phyloP scores from a whole-genome alignment of 768 basidiomycete genomes.

The Russula ochroleuca region DNA sequence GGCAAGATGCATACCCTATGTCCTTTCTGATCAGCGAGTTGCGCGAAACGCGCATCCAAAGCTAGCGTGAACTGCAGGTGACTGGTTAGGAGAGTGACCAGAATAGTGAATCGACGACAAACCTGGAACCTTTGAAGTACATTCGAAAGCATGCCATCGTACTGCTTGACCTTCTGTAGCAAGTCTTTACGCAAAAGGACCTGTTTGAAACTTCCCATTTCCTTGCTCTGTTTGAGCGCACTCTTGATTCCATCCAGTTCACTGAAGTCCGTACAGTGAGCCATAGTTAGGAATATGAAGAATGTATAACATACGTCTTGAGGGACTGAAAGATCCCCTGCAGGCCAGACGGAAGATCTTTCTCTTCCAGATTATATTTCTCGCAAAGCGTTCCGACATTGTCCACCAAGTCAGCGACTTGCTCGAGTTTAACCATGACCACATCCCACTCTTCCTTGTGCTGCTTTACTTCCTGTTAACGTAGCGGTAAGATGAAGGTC shows the following conservation, averaged over 20 bases:
- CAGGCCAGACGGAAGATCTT: not conserved
- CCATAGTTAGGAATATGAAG: not conserved
- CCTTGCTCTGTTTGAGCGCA: not conserved
- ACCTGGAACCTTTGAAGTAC: constrained; percentile 5
- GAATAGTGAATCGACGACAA: not conserved
- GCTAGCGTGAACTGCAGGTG: not conserved
- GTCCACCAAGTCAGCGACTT: not conserved
- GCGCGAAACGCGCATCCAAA: not conserved
- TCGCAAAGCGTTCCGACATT: not conserved
- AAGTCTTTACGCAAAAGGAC: constrained; percentile 1
- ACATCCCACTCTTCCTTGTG: not conserved
- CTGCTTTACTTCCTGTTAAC: constrained; percentile 6
- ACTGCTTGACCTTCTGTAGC: not conserved
- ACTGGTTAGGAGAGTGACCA: not conserved
- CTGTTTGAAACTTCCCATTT: not conserved
- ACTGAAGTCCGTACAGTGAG: not conserved
- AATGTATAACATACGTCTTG: not conserved
- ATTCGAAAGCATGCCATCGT: constrained; percentile 1
- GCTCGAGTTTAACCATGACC: not conserved
- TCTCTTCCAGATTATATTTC: not conserved
- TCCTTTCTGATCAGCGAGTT: not conserved
- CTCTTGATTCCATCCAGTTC: constrained; percentile 1
- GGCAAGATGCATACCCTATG: not conserved
- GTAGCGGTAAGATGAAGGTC: not conserved
- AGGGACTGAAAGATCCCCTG: not conserved